Conservation (phyloP, 495 filamentous ascomycete species). For the Penicillium lividum region DNA sequence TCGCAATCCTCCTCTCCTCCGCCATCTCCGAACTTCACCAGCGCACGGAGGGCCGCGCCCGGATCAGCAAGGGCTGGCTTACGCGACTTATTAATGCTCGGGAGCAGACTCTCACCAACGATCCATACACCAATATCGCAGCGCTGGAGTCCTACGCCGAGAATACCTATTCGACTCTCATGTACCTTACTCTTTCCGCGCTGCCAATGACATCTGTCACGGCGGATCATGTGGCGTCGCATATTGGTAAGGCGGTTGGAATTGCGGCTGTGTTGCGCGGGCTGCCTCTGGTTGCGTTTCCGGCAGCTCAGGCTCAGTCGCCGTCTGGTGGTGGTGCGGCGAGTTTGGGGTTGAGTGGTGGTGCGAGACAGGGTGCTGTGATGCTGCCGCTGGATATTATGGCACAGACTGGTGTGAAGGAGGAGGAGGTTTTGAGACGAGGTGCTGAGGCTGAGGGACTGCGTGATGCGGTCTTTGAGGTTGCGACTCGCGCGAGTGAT, state of each 20-base stretch:
- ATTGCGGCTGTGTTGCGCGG: conserved; percentile 83
- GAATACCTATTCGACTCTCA: conserved; percentile 88
- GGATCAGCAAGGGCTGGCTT: conserved; percentile 79
- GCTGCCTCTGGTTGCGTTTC: conserved; percentile 79
- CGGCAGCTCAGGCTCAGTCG: conserved; percentile 60
- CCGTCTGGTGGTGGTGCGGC: conserved; percentile 39
- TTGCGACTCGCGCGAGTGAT: conserved; percentile 91
- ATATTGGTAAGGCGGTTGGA: conserved; percentile 91
- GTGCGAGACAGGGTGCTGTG: conserved; percentile 61
- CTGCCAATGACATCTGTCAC: conserved; percentile 75
- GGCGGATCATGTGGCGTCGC: conserved; percentile 89
- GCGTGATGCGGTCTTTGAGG: conserved; percentile 84
- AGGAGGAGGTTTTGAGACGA: conserved; percentile 85
- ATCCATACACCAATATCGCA: conserved; percentile 72
- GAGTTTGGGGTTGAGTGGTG: conserved; percentile 20
- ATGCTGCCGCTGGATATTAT: conserved; percentile 88
- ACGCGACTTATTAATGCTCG: conserved; percentile 73
- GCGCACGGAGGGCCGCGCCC: conserved; percentile 53
- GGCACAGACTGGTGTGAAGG: conserved; percentile 72
- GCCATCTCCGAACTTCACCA: conserved; percentile 63
- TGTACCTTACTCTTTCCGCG: conserved; percentile 81
- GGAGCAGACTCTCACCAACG: conserved; percentile 80
- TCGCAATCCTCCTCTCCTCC: conserved; percentile 77
- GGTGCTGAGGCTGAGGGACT: conserved; percentile 76
- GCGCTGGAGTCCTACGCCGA: conserved; percentile 87